Evolutionary conservation across 768 basidiomycete genomes (phyloP), one percentile per base, ranked within the genome.

Genomic region (Boletus huronensis): DNA sequence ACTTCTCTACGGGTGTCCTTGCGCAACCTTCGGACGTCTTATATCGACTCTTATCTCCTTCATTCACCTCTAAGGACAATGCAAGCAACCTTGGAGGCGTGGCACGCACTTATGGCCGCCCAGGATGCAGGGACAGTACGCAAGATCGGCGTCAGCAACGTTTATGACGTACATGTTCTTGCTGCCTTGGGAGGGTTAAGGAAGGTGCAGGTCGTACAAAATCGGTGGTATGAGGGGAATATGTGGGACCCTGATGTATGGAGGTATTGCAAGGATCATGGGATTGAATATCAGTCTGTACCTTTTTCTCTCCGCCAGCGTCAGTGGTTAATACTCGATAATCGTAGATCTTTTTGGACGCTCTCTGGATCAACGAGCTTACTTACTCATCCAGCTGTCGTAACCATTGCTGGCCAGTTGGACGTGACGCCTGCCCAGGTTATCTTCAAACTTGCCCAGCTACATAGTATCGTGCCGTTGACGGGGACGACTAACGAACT

Each of bases 221-320:
- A 91, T 67, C 74, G 91, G 46, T 95, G 91, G 90, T 87, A 84
- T 61, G 84, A 90, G 66, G 84, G 82, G 6, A 93, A 92, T 55
- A 75, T 71, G 5, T 93, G 88, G 87, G 89, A 92, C 64, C 73
- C 72, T 49, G 76, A 77, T 1, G 84, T 91, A 5, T 76, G 83
- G 58, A 71, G 72, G 35, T 87, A 86, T 59, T 93, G 91, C 66
- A 77, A 72, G 59, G 70, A 77, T 50, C 74, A 85, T 47, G 80
- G 71, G 11, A 84, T 88, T 9, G 79, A 83, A 64, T 93, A 92
- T 61, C 89, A 93, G 87, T 91, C 59, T 35, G 69, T 61, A 1
- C 25, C 61, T 61, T 52, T 31, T 31, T 32, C 19, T 9, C 17
- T 21, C 32, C 40, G 8, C 23, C 8, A 5, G 28, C 16, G 14